Base-by-base conservation (phyloP, 2,329 filamentous ascomycete genomes). In the Fusarium dimerum region DNA sequence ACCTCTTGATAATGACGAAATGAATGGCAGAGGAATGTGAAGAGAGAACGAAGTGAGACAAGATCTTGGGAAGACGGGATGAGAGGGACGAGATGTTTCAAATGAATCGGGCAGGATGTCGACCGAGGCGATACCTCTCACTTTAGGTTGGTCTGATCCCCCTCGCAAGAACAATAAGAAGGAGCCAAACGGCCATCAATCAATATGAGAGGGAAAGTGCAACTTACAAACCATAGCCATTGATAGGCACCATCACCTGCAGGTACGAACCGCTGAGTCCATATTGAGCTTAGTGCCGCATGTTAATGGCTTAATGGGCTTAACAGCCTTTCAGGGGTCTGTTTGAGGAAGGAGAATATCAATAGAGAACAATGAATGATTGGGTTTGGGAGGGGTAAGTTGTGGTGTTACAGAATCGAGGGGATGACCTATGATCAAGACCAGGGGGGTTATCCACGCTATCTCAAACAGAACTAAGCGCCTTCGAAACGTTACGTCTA, bases 211-310 rank as follows among this genome's bases (percentile, higher is more conserved):
- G 20, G 20, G 20, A 26, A 26, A 26, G 7, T 26, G 20, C 20
- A 26, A 26, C 7, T 26, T 26, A 7, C 20, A 26, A 26, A 26
- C 20, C 20, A 26, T 26, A 26, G 20, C 5, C 20, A 26, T 26
- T 26, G 20, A 26, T 26, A 26, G 20, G 20, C 20, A 26, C 20
- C 20, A 26, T 26, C 7, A 26, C 20, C 50, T 59, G 54, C 56
- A 63, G 58, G 57, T 56, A 62, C 58, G 59, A 59, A 51, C 51
- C 58, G 56, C 53, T 52, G 43, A 57, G 47, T 34, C 57, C 55
- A 40, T 16, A 50, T 43, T 12, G 17, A 48, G 57, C 20, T 47
- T 57, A 59, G 59, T 52, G 57, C 45, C 20, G 32, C 32, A 36
- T 36, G 10, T 36, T 12, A 36, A 36, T 36, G 32, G 32, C 32